Evolutionary conservation across 2,329 filamentous ascomycete species (phyloP).

Genomic region (Hortaea sp.): DNA sequence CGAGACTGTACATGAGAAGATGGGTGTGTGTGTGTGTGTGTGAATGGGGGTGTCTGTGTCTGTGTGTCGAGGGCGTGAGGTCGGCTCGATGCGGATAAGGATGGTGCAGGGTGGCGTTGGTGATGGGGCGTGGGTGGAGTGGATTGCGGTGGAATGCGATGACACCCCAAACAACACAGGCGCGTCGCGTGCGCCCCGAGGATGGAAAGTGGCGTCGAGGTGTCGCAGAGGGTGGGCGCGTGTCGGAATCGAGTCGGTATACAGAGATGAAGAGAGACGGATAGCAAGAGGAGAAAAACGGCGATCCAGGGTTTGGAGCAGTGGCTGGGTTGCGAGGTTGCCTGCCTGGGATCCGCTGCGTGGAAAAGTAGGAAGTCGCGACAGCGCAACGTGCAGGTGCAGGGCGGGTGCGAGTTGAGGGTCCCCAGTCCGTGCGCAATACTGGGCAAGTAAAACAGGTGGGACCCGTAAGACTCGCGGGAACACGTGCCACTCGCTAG

Average conservation of each 20-base stretch:
- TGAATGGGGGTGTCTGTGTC: not conserved
- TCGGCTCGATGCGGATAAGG: not conserved
- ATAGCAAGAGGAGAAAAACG: not conserved
- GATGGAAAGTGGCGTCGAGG: not conserved
- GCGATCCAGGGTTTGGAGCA: not conserved
- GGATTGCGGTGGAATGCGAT: constrained; percentile 1
- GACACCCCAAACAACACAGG: constrained; percentile 6
- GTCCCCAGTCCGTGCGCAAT: not conserved
- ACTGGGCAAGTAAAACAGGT: not conserved
- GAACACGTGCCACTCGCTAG: too few relatives aligned
- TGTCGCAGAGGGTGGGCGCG: not conserved
- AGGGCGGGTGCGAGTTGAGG: not conserved
- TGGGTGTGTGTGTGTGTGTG: constrained; percentile 1
- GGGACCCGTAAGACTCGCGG: too few relatives aligned
- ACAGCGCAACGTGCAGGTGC: not conserved
- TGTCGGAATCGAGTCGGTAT: not conserved
- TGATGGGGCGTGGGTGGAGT: not conserved
- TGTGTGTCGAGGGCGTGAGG: constrained; percentile 2
- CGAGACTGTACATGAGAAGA: constrained; percentile 2
- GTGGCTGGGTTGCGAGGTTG: not conserved
- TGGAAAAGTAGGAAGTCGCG: not conserved
- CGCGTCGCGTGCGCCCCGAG: not conserved
- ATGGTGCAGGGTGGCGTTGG: not conserved
- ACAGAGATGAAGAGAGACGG: not conserved
- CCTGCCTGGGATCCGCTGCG: not conserved